Conservation (phyloP, 306 rosid species). For the Nissolia schottii region DNA sequence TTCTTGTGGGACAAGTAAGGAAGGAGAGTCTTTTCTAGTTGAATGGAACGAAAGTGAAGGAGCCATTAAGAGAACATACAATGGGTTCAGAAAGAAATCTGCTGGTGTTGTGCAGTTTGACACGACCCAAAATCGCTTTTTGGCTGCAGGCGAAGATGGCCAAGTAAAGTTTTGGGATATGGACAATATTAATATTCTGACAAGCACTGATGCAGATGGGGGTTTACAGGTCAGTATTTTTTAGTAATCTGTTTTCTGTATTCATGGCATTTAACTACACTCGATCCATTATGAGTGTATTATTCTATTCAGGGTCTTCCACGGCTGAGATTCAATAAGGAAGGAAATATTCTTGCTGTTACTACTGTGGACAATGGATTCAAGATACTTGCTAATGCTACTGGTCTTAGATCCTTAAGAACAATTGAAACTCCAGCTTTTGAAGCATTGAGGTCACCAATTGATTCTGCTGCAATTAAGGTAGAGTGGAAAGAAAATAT, state of each 20-base stretch:
- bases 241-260: conserved; percentile 32
- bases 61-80: conserved; percentile 64
- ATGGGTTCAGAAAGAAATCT: conserved; percentile 77
- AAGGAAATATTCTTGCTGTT: conserved; percentile 85
- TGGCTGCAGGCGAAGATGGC: conserved; percentile 87
- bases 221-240: conserved; percentile 77
- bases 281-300: conserved; percentile 16
- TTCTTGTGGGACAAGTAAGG: conserved; percentile 93
- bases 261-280: conserved; percentile 2
- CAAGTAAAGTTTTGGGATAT: conserved; percentile 90
- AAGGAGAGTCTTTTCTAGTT: conserved; percentile 79
- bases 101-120: conserved; percentile 78
- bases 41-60: conserved; percentile 95
- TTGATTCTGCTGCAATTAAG: conserved; percentile 66
- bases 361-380: conserved; percentile 70
- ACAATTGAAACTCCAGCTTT: conserved; percentile 51
- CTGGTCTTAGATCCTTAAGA: conserved; percentile 59
- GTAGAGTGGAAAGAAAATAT: conserved; percentile 81
- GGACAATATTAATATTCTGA: conserved; percentile 49
- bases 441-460: conserved; percentile 66
- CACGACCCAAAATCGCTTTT: conserved; percentile 76
- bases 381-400: conserved; percentile 72
- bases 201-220: conserved; percentile 70
- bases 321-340: conserved; percentile 74
- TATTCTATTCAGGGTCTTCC: conserved; percentile 67